A percentile compares a stretch with the other conserved stretches of the same genome.
Conservation (phyloP, 176 grass and related monocot genomes). For the Aegilops tauschii region DNA sequence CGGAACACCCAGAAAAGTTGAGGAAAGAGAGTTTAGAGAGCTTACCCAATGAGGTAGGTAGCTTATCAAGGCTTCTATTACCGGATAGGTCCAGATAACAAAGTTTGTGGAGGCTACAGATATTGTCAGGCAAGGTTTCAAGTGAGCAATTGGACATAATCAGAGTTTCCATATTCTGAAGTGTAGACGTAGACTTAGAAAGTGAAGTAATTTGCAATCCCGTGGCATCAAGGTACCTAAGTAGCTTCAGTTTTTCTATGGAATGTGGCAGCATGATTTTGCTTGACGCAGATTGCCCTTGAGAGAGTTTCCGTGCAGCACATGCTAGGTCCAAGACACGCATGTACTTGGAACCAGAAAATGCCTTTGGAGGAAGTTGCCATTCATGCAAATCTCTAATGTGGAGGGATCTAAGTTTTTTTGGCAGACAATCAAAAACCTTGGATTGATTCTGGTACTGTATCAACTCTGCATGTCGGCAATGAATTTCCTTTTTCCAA, state of each 20-base stretch:
- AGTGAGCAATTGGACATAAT: constrained; percentile 28
- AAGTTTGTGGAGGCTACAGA: constrained; percentile 31
- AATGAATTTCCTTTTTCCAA: neutral
- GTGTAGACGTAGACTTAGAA: too few species aligned
- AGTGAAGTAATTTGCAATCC: neutral
- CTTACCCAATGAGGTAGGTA: neutral
- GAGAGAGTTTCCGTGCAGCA: too few species aligned
- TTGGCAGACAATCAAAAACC: too few species aligned
- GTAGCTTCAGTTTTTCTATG: neutral
- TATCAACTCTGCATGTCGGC: constrained; percentile 32
- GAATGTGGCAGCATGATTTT: too few species aligned
- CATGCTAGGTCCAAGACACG: too few species aligned
- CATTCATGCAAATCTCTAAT: too few species aligned
- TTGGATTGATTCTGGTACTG: neutral
- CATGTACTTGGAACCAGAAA: too few species aligned
- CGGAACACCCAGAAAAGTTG: too few species aligned
- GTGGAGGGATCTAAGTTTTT: neutral
- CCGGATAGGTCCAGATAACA: constrained; percentile 26
- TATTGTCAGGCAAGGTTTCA: constrained; percentile 30
- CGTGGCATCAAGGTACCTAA: constrained; percentile 35
- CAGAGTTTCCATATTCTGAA: constrained; percentile 22
- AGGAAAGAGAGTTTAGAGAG: neutral
- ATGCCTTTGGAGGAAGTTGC: too few species aligned
- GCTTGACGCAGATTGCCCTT: too few species aligned
- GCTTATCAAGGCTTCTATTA: neutral